Conservation (phyloP, 2,329 filamentous ascomycete genomes). For the Nigrograna mackinnonii region DNA sequence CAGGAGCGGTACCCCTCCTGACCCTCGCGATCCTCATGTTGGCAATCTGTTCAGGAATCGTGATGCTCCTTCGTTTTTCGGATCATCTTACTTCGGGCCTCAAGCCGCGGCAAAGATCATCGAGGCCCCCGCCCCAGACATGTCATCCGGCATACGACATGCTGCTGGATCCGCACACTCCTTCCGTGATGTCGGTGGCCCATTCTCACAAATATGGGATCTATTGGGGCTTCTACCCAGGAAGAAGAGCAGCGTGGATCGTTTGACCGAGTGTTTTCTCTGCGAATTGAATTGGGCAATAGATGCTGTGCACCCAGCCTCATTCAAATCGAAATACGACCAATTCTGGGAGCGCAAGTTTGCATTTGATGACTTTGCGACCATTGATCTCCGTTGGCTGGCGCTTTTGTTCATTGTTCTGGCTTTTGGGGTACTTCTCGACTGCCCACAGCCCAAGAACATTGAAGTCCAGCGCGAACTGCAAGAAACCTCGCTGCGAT, state of each 20-base stretch:
- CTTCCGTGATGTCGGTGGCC: conserved; percentile 30
- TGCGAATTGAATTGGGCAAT: conserved; percentile 42
- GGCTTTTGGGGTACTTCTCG: conserved; percentile 43
- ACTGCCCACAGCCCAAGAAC: conserved; percentile 35
- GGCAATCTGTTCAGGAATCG: conserved; percentile 19
- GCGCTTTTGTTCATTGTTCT: conserved; percentile 46
- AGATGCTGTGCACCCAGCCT: conserved; percentile 39
- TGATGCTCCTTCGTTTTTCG: conserved; percentile 21
- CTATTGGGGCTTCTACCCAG: conserved; percentile 44
- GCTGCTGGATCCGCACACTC: conserved; percentile 21
- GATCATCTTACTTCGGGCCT: conserved; percentile 21
- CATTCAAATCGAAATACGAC: conserved; percentile 41
- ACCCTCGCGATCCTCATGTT: conserved; percentile 13
- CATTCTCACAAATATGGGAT: conserved; percentile 47
- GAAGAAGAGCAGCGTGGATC: conserved; percentile 41
- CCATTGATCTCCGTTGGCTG: conserved; percentile 48
- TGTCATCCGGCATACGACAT: conserved; percentile 18
- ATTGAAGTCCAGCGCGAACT: conserved; percentile 39
- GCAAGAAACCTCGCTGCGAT: conserved; percentile 44
- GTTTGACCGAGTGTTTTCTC: conserved; percentile 39
- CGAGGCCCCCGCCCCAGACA: conserved; percentile 17
- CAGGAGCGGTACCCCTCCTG: neutral
- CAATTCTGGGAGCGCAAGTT: conserved; percentile 45
- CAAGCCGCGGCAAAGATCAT: conserved; percentile 22
- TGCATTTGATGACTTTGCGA: conserved; percentile 45